phyloP scores from a whole-genome alignment of 2,329 filamentous ascomycete genomes.

The Colletotrichum horii region DNA sequence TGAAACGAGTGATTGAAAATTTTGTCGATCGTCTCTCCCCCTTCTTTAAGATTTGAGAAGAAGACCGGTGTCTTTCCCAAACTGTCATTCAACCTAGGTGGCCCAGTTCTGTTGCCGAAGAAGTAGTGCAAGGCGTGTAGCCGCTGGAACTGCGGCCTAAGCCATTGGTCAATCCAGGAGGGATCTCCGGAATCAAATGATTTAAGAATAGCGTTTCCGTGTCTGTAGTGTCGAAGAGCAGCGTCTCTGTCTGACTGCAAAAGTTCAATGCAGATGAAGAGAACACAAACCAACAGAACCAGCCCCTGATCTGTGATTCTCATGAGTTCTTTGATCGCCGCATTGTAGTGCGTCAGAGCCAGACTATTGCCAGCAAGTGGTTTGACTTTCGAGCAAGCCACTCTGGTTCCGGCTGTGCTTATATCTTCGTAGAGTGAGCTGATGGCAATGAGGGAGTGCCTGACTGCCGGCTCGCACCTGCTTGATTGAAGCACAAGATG shows the following conservation, averaged over 20 bases:
- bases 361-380: background rate
- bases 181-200: background rate
- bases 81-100: slow-evolving; percentile 15
- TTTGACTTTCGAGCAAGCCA: background rate
- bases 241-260: slow-evolving; percentile 50
- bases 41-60: slow-evolving; percentile 26
- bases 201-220: slow-evolving; percentile 7
- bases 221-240: slow-evolving; percentile 37
- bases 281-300: slow-evolving; percentile 49
- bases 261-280: slow-evolving; percentile 60
- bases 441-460: slow-evolving; percentile 56
- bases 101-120: background rate
- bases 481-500: slow-evolving; percentile 50
- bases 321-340: slow-evolving; percentile 28
- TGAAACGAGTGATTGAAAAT: slow-evolving; percentile 30
- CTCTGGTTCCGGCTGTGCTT: background rate
- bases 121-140: background rate
- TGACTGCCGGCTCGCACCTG: slow-evolving; percentile 48
- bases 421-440: slow-evolving; percentile 48
- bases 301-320: slow-evolving; percentile 28
- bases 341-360: slow-evolving; percentile 29
- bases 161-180: background rate
- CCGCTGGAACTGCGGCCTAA: slow-evolving; percentile 2
- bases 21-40: slow-evolving; percentile 33
- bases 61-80: background rate